Evolutionary conservation across 257 asterid species (phyloP), one percentile per base, ranked within the genome.

Genomic region (Lavandula angustifolia): DNA sequence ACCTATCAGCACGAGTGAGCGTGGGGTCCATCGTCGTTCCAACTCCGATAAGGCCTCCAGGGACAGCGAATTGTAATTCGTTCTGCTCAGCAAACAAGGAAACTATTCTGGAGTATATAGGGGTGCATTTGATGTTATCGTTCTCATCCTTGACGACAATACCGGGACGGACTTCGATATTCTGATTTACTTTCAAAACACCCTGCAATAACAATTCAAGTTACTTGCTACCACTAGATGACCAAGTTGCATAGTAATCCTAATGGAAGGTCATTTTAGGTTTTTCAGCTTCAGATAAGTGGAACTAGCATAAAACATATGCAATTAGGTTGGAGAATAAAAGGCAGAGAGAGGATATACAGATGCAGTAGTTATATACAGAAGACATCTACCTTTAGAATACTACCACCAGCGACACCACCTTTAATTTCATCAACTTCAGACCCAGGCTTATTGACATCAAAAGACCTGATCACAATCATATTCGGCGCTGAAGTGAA

Each of bases 331-430:
- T 64, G 49, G 22, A 16, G 17, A 32, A 48, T n/a, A 57, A 22
- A 43, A 4, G 9, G 4, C 12, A 32, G 4, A 44, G 6, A 60
- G 9, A 38, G 53, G 18, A 40, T 46, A 46, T 44, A 41, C 22
- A 58, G 32, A 48, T 47, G 13, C 40, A 41, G 17, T 13, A 47
- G 44, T 3, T 48, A n/a, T 13, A 50, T 12, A 67, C 1, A 41
- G 8, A 62, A 54, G 27, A 40, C 16, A 62, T 54, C 49, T 76
- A 85, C 99, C 97, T 94, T 86, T 52, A 94, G 83, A 64, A 94
- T 94, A 70, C 97, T 90, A 44, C 99, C 99, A 77, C 99, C 99
- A 71, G 99, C 99, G 74, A 94, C 97, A 47, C 99, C 99, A 73
- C 99, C 99, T 78, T 67, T 81, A 43, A 94, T 88, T 11, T 94